A percentile compares a stretch with the other conserved stretches of the same genome.
Evolutionary conservation across 306 rosid species (phyloP).

Genomic region (Malus asiatica): DNA sequence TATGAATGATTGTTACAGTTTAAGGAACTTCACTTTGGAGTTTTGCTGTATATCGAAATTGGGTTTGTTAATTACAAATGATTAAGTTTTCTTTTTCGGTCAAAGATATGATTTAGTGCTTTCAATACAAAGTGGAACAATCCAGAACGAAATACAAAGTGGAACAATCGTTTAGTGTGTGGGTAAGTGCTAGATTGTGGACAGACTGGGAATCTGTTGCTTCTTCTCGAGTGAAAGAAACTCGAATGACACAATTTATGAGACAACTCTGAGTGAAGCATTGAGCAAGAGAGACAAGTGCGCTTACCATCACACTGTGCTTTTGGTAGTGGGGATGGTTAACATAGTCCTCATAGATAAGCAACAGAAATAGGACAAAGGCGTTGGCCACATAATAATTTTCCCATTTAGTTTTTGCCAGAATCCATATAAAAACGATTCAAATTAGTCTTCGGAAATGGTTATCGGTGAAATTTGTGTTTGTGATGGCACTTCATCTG

Average conservation of each 20-base stretch:
- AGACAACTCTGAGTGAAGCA: background rate
- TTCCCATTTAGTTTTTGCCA: background rate
- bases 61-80: background rate
- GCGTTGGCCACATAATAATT: background rate
- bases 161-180: background rate
- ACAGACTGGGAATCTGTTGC: background rate
- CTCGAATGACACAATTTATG: background rate
- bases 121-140: background rate
- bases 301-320: background rate
- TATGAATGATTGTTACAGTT: background rate
- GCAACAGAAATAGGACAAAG: background rate
- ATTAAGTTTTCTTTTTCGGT: background rate
- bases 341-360: background rate
- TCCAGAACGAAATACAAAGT: background rate
- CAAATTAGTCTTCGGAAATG: background rate
- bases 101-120: background rate
- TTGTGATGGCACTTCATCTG: background rate
- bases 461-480: background rate
- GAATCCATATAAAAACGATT: background rate
- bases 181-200: background rate
- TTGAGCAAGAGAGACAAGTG: background rate
- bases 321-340: background rate
- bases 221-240: background rate
- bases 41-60: background rate
- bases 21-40: background rate